Conservation (phyloP, 2,329 filamentous ascomycete species). For the Tympanopsis confertula region DNA sequence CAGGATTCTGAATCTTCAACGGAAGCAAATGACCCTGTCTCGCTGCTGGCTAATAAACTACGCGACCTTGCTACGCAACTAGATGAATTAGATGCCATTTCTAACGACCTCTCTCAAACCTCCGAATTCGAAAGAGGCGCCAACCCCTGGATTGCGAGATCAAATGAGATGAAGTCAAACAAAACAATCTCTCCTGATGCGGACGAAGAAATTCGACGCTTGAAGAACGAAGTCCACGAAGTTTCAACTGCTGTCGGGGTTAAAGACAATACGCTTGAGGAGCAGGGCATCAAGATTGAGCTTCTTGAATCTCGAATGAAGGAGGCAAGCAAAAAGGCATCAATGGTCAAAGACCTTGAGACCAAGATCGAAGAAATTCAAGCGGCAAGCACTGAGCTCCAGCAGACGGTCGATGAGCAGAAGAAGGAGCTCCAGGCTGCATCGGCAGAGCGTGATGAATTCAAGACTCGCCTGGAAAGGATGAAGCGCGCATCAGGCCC, state of each 20-base stretch:
- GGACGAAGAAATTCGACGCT: conserved; percentile 42
- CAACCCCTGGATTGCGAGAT: conserved; percentile 48
- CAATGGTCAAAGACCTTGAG: conserved; percentile 27
- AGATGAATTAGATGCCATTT: conserved; percentile 36
- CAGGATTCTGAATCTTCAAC: background rate
- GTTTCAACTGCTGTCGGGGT: conserved; percentile 22
- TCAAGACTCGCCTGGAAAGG: conserved; percentile 24
- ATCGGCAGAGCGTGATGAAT: conserved; percentile 24
- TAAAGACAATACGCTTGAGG: conserved; percentile 48
- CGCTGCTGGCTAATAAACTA: conserved; percentile 18
- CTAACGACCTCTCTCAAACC: conserved; percentile 30
- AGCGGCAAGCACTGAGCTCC: conserved; percentile 16
- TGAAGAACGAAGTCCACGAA: conserved; percentile 43
- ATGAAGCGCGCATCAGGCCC: conserved; percentile 25
- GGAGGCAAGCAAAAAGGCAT: conserved; percentile 41
- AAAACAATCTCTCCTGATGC: conserved; percentile 45
- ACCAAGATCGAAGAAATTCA: conserved; percentile 17
- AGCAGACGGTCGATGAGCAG: conserved; percentile 18
- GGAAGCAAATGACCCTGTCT: background rate
- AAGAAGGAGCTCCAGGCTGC: conserved; percentile 20
- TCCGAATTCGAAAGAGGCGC: conserved; percentile 40
- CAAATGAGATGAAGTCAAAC: conserved; percentile 43
- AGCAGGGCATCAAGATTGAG: conserved; percentile 50
- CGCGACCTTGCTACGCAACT: conserved; percentile 30
- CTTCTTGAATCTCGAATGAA: conserved; percentile 47